Base-by-base conservation (phyloP, 176 grass and related monocot genomes). In the Hordeum marinum region DNA sequence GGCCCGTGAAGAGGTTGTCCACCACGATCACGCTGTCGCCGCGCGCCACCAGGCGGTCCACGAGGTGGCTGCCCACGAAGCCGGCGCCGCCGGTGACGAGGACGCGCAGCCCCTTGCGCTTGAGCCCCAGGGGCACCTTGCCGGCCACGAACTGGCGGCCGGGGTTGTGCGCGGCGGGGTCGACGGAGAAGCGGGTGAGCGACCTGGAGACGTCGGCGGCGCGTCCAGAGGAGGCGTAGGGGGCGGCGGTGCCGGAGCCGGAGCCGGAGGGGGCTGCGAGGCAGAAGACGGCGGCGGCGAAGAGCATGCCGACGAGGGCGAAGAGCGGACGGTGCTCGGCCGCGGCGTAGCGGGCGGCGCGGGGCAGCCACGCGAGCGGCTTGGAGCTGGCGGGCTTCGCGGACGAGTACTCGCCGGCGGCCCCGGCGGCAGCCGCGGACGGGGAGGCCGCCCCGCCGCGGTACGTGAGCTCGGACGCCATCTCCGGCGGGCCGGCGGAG, bases 11-110 rank as follows among this genome's bases (percentile, higher is more conserved):
- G 84, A 97, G 92, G 89, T 97, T 97, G 81, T 97, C 95, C 18
- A 97, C 95, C 21, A 97, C 95, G 88, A 97, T 97, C 48, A 97
- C 95, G 79, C 77, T 90, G 84, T 97, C 92, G 43, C 95, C 95
- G 62, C 95, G 79, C 40, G 73, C 92, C 4, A 97, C 88, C 64
- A 97, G 82, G 64, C 90, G 90, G 82, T 97, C 95, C 25, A 97
- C 95, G 17, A 97, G 90, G 86, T 97, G 95, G 79, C 92, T 94
- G 59, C 95, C 95, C 0, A 97, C 95, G 84, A 97, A 97, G 4
- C 95, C 95, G 9, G 95, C 95, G 32, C 95, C 95, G 25, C 95
- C 95, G 15, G 95, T 97, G 43, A 97, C 95, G 26, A 97, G 88
- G 46, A 97, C 91, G 45, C 95, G 87, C 24, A 92, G 79, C 8